Evolutionary conservation across 192 early-diverging fungal genomes (phyloP), one percentile per base, ranked within the genome.

Genomic region (Pilaira anomala): DNA sequence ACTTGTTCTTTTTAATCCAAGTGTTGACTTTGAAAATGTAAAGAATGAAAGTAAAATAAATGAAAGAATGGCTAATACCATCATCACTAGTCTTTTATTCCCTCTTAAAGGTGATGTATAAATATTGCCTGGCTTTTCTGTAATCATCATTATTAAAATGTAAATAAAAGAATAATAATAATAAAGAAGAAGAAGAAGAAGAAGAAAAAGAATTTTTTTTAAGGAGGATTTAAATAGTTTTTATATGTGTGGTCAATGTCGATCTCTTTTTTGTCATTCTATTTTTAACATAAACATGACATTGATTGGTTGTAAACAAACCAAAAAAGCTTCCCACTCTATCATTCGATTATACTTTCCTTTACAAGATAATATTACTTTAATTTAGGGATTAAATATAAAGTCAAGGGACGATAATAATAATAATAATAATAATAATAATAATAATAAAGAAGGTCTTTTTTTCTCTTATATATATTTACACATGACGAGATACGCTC

Each of bases 101-200:
- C 60, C 60, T 49, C 60, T 62, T 14, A 62, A 30, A 14, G 60
- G 28, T 58, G 56, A 24, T 33, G 45, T 62, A 21, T 58, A 58
- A 55, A 36, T 55, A 18, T 26, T 22, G 19, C 8, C n/a, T 55
- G 53, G n/a, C 26, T 55, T 55, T 55, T 55, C 53, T 30, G 30
- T 55, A 14, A 28, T 22, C 19, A 36, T 30, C 53, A 55, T 36
- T 16, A 19, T 55, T 30, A 19, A 55, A 55, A 33, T 8, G 18
- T 33, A 55, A 55, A 18, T 33, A 8, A 29, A 9, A 18, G 52
- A 30, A 33, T 33, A 7, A 4, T 9, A 9, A n/a, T n/a, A n/a
- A 16, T 7, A 28, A 30, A 28, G 51, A 28, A n/a, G 14, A 13
- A 8, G 18, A 54, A 30, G 30, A 49, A 49, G 22, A 21, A 30